phyloP scores from a whole-genome alignment of 2,329 filamentous ascomycete genomes.

The Byssoonygena ceratinophila region DNA sequence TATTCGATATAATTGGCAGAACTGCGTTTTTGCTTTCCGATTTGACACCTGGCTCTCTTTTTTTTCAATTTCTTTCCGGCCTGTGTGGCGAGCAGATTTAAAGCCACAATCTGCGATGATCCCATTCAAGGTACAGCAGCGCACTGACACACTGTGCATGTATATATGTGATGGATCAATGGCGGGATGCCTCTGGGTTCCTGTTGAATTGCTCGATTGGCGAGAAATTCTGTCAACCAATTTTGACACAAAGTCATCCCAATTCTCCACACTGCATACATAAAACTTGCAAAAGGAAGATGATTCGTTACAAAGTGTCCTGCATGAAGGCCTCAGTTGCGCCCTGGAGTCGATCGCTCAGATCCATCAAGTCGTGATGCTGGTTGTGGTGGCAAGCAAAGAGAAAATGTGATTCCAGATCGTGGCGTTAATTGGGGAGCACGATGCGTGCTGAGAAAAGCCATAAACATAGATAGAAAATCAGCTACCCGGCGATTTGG shows the following conservation, averaged over 20 bases:
- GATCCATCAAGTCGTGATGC: background rate
- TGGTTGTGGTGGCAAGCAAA: background rate
- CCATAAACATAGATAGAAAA: background rate
- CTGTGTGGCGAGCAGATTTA: background rate
- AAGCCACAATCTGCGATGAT: background rate
- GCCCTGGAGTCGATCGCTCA: slow-evolving; percentile 7
- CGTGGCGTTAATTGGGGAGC: background rate
- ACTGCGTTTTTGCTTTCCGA: background rate
- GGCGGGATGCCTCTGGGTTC: background rate
- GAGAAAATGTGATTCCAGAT: background rate
- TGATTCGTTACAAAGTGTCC: background rate
- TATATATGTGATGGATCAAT: too few relatives aligned
- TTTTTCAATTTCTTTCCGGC: background rate
- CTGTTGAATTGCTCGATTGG: background rate
- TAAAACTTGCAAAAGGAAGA: background rate
- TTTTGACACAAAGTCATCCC: background rate
- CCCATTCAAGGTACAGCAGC: background rate
- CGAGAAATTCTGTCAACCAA: background rate
- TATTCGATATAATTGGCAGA: background rate
- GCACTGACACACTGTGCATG: too few relatives aligned
- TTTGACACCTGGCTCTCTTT: background rate
- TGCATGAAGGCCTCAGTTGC: background rate
- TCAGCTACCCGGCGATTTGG: background rate
- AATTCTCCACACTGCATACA: background rate
- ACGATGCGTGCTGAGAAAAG: too few relatives aligned